A percentile compares a stretch with the other conserved stretches of the same genome.
phyloP scores from a whole-genome alignment of 352 stramenopile genomes.

The Globisporangium iwayamae region DNA sequence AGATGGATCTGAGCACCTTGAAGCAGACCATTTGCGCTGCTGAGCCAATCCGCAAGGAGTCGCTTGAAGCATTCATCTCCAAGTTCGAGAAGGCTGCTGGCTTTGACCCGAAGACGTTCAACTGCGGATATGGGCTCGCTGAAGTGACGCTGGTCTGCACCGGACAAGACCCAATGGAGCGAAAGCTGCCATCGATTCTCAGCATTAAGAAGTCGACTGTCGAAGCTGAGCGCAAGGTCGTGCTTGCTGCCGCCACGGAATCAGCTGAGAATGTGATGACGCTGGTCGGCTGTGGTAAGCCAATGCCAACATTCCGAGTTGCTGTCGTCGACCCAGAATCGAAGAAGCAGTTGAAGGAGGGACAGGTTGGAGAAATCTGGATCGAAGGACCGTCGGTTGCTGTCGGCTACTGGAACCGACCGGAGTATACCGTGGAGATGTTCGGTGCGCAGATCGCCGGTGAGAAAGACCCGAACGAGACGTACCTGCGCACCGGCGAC shows the following conservation, averaged over 20 bases:
- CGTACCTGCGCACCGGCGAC: conserved; percentile 66
- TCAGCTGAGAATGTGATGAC: conserved; percentile 38
- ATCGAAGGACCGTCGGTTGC: conserved; percentile 79
- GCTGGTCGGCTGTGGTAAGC: conserved; percentile 76
- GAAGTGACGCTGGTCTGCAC: conserved; percentile 82
- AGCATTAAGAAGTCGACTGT: conserved; percentile 59
- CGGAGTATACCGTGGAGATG: conserved; percentile 67
- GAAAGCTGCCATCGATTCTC: conserved; percentile 56
- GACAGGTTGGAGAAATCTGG: conserved; percentile 91
- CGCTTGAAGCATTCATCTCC: conserved; percentile 65
- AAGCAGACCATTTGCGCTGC: conserved; percentile 79
- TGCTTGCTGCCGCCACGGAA: conserved; percentile 30
- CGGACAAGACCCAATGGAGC: conserved; percentile 51
- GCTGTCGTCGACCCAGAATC: conserved; percentile 62
- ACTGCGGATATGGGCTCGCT: conserved; percentile 76
- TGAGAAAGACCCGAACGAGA: conserved; percentile 31
- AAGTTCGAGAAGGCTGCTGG: conserved; percentile 52
- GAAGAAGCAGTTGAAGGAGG: conserved; percentile 40
- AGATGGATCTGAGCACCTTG: conserved; percentile 59
- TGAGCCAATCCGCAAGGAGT: conserved; percentile 77
- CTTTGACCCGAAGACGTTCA: conserved; percentile 74
- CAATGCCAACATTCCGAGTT: conserved; percentile 75
- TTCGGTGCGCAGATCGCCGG: conserved; percentile 51
- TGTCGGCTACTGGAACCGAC: conserved; percentile 69
- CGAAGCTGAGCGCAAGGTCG: conserved; percentile 48